Evolutionary conservation across 257 asterid species (phyloP).

Genomic region (Nicotiana undulata): DNA sequence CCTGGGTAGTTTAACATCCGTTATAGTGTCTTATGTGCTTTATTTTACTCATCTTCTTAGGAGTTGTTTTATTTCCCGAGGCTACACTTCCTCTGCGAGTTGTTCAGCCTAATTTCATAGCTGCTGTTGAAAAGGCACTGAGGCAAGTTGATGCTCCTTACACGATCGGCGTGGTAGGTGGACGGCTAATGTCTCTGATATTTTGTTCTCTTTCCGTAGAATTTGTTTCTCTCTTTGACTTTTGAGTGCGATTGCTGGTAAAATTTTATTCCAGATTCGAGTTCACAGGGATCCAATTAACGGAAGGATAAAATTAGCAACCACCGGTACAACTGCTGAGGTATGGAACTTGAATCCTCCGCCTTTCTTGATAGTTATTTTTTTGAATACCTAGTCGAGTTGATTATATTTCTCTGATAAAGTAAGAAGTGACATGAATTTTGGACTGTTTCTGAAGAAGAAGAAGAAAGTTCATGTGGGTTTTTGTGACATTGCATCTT

Average conservation of each 20-base stretch:
- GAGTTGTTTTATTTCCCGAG: conserved; percentile 94
- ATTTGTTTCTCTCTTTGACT: conserved; percentile 12
- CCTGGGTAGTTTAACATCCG: neutral
- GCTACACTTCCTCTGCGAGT: conserved; percentile 95
- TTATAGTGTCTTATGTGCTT: neutral
- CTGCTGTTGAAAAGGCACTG: conserved; percentile 83
- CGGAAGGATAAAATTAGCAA: conserved; percentile 52
- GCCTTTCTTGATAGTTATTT: neutral
- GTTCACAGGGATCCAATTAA: conserved; percentile 44
- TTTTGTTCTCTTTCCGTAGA: conserved; percentile 4
- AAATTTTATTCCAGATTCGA: conserved; percentile 52
- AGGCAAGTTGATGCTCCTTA: conserved; percentile 68
- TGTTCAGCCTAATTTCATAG: conserved; percentile 55
- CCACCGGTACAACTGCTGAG: conserved; percentile 94
- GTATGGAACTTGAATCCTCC: conserved; percentile 22
- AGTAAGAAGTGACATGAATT: neutral
- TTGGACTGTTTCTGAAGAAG: neutral
- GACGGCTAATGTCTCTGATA: conserved; percentile 2
- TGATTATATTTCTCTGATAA: neutral
- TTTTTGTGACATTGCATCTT: neutral
- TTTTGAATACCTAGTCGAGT: neutral
- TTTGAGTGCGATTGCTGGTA: conserved; percentile 12
- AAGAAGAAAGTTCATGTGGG: neutral
- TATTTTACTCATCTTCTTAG: conserved; percentile 29
- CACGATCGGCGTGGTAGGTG: conserved; percentile 84